Percentiles rank a stretch among this genome's conserved stretches.
Conservation (phyloP, 129 eudicot genomes). For the sunflower (Helianthus annuus) region DNA sequence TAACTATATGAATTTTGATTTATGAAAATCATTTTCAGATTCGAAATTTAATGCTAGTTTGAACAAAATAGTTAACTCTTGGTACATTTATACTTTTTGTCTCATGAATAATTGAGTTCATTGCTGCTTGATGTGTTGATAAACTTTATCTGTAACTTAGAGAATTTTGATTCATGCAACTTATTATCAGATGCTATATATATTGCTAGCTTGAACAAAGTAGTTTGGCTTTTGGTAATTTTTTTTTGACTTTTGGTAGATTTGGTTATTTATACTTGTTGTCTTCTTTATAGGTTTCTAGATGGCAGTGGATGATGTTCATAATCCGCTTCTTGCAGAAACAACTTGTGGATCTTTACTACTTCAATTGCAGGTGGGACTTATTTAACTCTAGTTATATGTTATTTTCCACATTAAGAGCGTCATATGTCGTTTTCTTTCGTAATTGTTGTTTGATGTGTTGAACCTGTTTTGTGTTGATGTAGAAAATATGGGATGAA, state of each 20-base stretch:
- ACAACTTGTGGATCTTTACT: constrained; percentile 78
- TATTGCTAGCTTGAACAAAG: neutral
- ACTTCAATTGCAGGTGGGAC: constrained; percentile 73
- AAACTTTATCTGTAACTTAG: neutral
- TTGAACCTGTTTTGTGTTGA: neutral
- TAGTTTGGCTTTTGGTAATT: neutral
- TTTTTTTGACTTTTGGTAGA: neutral
- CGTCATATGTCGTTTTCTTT: neutral
- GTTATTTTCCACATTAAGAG: neutral
- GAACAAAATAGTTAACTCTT: too few relatives aligned
- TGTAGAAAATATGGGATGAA: constrained; percentile 98
- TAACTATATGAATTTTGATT: too few relatives aligned
- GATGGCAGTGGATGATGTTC: constrained; percentile 64
- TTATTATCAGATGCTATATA: neutral
- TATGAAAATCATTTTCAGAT: too few relatives aligned
- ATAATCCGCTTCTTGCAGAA: constrained; percentile 60
- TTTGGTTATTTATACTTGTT: neutral
- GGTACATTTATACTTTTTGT: too few relatives aligned
- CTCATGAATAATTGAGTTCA: too few relatives aligned
- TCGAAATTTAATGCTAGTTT: too few relatives aligned
- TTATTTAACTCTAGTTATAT: neutral
- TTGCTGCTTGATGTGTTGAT: too few relatives aligned
- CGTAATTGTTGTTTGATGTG: neutral
- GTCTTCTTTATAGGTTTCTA: constrained; percentile 6
- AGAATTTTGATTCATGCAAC: neutral